Conservation (phyloP, 1,139 yeast genomes). For the Yamadazyma mexicana region DNA sequence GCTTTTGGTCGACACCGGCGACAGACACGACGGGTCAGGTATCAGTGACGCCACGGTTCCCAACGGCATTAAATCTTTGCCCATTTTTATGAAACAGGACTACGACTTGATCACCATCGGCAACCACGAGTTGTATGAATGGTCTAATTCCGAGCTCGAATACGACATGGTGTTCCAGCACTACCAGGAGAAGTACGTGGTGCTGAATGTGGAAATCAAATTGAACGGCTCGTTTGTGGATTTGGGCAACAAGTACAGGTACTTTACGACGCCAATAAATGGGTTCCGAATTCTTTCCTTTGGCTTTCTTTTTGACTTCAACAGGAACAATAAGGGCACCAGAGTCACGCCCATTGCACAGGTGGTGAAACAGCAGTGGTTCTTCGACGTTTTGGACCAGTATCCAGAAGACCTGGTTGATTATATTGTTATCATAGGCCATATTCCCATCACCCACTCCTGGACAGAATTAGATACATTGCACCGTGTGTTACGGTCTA, state of each 20-base stretch:
- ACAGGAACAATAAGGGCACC: constrained; percentile 57
- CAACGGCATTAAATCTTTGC: constrained; percentile 64
- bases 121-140: constrained; percentile 86
- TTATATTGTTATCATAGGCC: constrained; percentile 71
- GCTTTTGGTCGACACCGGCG: constrained; percentile 83
- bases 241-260: constrained; percentile 66
- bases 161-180: constrained; percentile 55
- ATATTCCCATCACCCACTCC: constrained; percentile 65
- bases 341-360: constrained; percentile 64
- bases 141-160: constrained; percentile 66
- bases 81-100: constrained; percentile 63
- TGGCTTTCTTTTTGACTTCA: constrained; percentile 80
- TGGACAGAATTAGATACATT: constrained; percentile 58
- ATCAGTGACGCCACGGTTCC: constrained; percentile 74
- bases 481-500: constrained; percentile 54
- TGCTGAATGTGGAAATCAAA: constrained; percentile 77
- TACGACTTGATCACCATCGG: constrained; percentile 86
- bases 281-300: constrained; percentile 60
- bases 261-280: constrained; percentile 62
- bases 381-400: constrained; percentile 47
- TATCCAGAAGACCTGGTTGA: constrained; percentile 55
- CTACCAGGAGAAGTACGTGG: constrained; percentile 67
- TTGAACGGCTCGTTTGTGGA: constrained; percentile 53
- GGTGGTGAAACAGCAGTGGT: constrained; percentile 64
- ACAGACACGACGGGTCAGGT: constrained; percentile 94